phyloP scores from a whole-genome alignment of 2,329 filamentous ascomycete species.

The Aspergillus oerlinghausenensis region DNA sequence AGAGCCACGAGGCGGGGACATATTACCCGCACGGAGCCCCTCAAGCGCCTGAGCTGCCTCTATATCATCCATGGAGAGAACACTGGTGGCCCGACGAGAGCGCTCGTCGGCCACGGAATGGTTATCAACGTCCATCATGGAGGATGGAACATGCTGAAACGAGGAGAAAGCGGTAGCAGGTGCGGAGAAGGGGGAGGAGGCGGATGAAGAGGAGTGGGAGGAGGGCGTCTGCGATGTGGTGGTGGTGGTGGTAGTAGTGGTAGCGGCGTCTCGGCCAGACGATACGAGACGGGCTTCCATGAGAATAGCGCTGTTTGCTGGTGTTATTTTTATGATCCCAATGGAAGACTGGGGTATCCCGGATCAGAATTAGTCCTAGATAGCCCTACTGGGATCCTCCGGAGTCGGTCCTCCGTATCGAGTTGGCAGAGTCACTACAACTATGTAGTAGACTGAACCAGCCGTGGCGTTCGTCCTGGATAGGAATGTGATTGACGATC shows the following conservation, averaged over 20 bases:
- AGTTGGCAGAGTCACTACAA: neutral
- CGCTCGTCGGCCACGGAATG: constrained; percentile 34
- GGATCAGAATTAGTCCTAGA: neutral
- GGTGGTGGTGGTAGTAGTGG: constrained; percentile 1
- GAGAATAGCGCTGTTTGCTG: neutral
- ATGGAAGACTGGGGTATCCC: neutral
- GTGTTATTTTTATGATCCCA: neutral
- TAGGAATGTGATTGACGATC: neutral
- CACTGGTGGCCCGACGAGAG: constrained; percentile 41
- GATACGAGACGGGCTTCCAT: constrained; percentile 19
- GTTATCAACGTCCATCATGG: constrained; percentile 39
- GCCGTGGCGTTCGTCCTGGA: neutral
- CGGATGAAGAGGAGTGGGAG: constrained; percentile 10
- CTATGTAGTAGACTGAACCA: neutral
- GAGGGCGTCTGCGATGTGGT: constrained; percentile 1
- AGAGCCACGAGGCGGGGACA: neutral
- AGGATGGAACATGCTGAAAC: constrained; percentile 24
- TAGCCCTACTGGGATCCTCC: neutral
- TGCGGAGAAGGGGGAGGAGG: constrained; percentile 8
- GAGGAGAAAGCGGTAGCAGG: constrained; percentile 11
- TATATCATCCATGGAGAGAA: constrained; percentile 47
- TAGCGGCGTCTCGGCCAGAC: constrained; percentile 13
- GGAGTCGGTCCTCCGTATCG: neutral
- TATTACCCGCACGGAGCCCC: constrained; percentile 65
- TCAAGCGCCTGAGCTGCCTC: constrained; percentile 70